phyloP scores from a whole-genome alignment of 768 basidiomycete species.

The Leccinum boreale region DNA sequence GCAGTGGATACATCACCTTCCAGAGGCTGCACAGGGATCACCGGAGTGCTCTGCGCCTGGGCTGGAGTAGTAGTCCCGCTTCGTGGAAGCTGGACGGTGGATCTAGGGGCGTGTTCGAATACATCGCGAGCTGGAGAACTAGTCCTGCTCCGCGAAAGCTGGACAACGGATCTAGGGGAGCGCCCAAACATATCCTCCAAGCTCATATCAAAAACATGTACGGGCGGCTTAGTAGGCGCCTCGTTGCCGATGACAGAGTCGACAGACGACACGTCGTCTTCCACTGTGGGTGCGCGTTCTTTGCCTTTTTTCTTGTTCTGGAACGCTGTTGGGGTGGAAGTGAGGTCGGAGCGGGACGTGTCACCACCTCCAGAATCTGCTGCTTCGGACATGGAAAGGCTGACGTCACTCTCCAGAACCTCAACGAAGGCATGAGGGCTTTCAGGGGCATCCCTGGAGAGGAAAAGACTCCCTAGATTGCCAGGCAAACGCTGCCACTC shows the following conservation, averaged over 20 bases:
- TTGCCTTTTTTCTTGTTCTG: conserved; percentile 52
- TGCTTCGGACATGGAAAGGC: conserved; percentile 29
- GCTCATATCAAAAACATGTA: conserved; percentile 53
- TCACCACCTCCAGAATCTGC: conserved; percentile 35
- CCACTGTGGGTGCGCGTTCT: conserved; percentile 26
- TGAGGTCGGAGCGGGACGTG: conserved; percentile 23
- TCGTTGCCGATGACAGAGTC: conserved; percentile 41
- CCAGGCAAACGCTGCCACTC: conserved; percentile 63
- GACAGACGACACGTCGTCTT: conserved; percentile 37
- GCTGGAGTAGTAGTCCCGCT: conserved; percentile 29
- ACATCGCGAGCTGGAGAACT: conserved; percentile 28
- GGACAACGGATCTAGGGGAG: conserved; percentile 14
- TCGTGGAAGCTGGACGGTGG: conserved; percentile 12
- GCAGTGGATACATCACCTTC: conserved; percentile 8
- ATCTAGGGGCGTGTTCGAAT: neutral
- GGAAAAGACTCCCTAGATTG: conserved; percentile 40
- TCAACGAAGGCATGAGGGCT: conserved; percentile 67
- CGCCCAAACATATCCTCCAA: conserved; percentile 25
- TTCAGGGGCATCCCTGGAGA: conserved; percentile 30
- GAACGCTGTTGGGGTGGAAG: conserved; percentile 11
- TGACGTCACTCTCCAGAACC: conserved; percentile 43
- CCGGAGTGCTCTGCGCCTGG: conserved; percentile 41
- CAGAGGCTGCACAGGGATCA: conserved; percentile 26
- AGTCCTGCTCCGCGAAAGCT: conserved; percentile 17
- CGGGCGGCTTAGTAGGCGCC: conserved; percentile 51